Evolutionary conservation across 164 flowering plant species (phyloP).

Genomic region (Malania oleifera): DNA sequence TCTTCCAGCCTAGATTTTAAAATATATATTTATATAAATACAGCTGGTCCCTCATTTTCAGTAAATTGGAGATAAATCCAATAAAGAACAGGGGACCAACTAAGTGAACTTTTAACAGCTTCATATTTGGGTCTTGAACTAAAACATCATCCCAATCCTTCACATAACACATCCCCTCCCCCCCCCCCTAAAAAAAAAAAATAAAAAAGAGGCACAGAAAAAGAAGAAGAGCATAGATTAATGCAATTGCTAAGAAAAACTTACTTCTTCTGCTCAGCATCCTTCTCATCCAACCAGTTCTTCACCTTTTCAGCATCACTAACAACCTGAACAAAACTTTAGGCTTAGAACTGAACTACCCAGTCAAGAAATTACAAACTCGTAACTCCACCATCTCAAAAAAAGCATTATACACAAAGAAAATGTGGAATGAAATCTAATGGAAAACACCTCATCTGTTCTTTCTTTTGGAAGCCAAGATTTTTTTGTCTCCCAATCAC

Average conservation of each 20-base stretch:
- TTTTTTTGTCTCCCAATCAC: slow-evolving; percentile 74
- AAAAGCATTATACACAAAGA: background rate
- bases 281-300: slow-evolving; percentile 80
- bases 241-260: slow-evolving; percentile 10
- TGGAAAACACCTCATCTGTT: slow-evolving; percentile 65
- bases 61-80: no score
- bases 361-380: background rate
- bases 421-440: background rate
- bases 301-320: slow-evolving; percentile 57
- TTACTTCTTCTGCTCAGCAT: slow-evolving; percentile 78
- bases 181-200: no score
- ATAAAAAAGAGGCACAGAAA: background rate
- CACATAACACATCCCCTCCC: no score
- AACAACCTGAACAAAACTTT: slow-evolving; percentile 44
- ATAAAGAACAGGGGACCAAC: no score
- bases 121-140: no score
- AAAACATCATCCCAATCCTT: background rate
- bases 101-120: no score
- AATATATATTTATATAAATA: no score
- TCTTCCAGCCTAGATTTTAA: no score
- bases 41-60: no score
- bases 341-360: background rate
- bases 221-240: background rate
- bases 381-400: background rate
- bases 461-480: slow-evolving; percentile 82